Evolutionary conservation across 2,329 filamentous ascomycete genomes (phyloP).

Genomic region (Apiospora sp.): DNA sequence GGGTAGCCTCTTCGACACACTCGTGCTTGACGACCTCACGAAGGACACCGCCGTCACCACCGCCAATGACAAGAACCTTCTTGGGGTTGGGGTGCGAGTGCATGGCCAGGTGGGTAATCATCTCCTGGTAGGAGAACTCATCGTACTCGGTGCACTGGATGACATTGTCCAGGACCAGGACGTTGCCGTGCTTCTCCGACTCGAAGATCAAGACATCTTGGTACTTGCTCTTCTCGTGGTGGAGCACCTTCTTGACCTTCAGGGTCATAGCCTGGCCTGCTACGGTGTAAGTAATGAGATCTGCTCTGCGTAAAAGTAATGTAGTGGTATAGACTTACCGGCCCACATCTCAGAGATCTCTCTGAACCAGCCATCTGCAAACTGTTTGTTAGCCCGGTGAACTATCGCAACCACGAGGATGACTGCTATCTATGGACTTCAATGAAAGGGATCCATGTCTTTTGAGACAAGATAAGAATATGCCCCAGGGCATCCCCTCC

Average conservation of each 20-base stretch:
- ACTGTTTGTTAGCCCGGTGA: conserved; percentile 8
- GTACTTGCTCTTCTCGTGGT: conserved; percentile 99
- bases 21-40: conserved; percentile 99
- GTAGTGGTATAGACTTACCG: conserved; percentile 48
- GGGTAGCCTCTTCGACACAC: conserved; percentile 90
- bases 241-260: conserved; percentile 95
- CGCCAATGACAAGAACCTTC: conserved; percentile 97
- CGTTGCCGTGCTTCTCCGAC: conserved; percentile 94
- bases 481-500: conserved; percentile 4
- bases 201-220: conserved; percentile 99
- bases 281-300: conserved; percentile 28
- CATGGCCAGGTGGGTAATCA: conserved; percentile 99
- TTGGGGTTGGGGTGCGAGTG: conserved; percentile 98
- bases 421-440: not conserved
- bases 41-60: conserved; percentile 95
- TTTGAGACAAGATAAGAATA: not conserved
- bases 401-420: not conserved
- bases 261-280: conserved; percentile 96
- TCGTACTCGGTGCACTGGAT: conserved; percentile 99
- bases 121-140: conserved; percentile 99
- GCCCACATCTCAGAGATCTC: conserved; percentile 99
- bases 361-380: conserved; percentile 98
- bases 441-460: conserved; percentile 2
- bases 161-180: conserved; percentile 97
- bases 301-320: conserved; percentile 11